These are phyloP conservation scores for Wickerhamiella azyma DNA, from an alignment of 805 yeast genomes.

Conservation along the genomic window DNA sequence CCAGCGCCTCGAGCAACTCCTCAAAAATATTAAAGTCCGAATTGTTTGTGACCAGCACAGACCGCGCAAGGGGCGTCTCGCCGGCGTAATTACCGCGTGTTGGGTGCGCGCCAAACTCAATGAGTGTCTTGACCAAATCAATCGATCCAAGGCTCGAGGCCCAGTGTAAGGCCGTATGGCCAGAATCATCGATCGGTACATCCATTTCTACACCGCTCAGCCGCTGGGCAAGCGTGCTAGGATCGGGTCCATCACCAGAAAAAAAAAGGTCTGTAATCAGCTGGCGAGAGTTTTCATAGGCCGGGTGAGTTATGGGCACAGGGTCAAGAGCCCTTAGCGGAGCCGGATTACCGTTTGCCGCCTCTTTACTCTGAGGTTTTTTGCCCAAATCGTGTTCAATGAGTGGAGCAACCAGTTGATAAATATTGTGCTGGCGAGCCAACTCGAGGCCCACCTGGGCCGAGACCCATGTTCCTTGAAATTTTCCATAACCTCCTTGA, in stretches of 20 bases:
- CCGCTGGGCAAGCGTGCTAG: conserved; percentile 9
- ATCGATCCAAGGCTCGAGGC: conserved; percentile 81
- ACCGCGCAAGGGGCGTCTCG: conserved; percentile 74
- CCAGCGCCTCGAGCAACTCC: conserved; percentile 52
- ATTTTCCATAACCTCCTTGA: conserved; percentile 63
- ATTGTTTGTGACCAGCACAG: conserved; percentile 72
- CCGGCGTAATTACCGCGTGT: conserved; percentile 68
- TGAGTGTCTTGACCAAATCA: conserved; percentile 52
- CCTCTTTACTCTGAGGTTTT: conserved; percentile 12
- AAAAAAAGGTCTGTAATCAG: conserved; percentile 19
- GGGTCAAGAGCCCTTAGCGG: conserved; percentile 11
- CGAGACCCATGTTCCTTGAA: conserved; percentile 45
- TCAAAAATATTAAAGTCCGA: conserved; percentile 67
- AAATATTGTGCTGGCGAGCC: conserved; percentile 47
- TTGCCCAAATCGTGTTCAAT: conserved; percentile 33
- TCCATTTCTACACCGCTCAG: conserved; percentile 36
- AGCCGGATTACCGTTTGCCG: conserved; percentile 3
- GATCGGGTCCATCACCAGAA: conserved; percentile 11
- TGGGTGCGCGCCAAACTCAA: conserved; percentile 53
- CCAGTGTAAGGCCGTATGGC: conserved; percentile 92
- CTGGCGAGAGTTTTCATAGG: conserved; percentile 11
- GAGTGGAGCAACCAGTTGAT: conserved; percentile 38
- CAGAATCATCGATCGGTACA: conserved; percentile 82
- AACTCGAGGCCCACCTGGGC: conserved; percentile 43
- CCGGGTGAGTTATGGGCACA: conserved; percentile 7